Evolutionary conservation across 2,329 filamentous ascomycete genomes (phyloP).

Genomic region (Herpomyces periplanetae): DNA sequence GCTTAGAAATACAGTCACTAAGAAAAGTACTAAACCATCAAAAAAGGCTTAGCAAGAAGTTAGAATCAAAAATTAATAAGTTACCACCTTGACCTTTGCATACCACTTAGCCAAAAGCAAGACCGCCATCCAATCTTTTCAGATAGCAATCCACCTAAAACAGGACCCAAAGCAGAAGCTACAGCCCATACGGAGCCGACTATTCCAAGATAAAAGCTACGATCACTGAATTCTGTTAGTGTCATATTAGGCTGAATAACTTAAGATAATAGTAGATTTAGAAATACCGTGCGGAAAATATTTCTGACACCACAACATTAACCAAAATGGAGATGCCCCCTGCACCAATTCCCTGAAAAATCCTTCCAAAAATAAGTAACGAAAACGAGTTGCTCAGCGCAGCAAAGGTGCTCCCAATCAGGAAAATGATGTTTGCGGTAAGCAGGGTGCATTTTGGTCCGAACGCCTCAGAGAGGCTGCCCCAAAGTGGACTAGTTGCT

Average conservation of each 20-base stretch:
- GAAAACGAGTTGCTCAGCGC: conserved; percentile 14
- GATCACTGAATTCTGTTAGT: too few relatives aligned
- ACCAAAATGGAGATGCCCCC: conserved; percentile 18
- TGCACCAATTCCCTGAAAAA: conserved; percentile 17
- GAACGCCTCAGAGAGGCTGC: conserved; percentile 24
- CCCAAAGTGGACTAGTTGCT: conserved; percentile 28
- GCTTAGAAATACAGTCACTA: too few relatives aligned
- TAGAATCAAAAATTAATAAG: too few relatives aligned
- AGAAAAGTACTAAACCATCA: too few relatives aligned
- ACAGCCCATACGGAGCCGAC: conserved; percentile 25
- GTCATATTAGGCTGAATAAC: too few relatives aligned
- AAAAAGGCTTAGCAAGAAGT: too few relatives aligned
- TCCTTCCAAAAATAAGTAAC: conserved; percentile 20
- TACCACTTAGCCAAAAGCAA: conserved; percentile 12
- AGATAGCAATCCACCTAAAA: conserved; percentile 25
- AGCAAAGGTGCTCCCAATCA: conserved; percentile 16
- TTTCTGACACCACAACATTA: conserved; percentile 17
- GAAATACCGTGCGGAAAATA: too few relatives aligned
- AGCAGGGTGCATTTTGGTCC: conserved; percentile 21
- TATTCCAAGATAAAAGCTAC: conserved; percentile 20
- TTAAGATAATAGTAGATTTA: too few relatives aligned
- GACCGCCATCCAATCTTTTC: conserved; percentile 21
- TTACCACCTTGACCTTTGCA: conserved; percentile 1
- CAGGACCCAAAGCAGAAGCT: conserved; percentile 21
- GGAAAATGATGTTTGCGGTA: conserved; percentile 18